These are phyloP conservation scores for Sarocladium kiliense DNA, from an alignment of 2,329 filamentous ascomycete species.

Conservation along the genomic window DNA sequence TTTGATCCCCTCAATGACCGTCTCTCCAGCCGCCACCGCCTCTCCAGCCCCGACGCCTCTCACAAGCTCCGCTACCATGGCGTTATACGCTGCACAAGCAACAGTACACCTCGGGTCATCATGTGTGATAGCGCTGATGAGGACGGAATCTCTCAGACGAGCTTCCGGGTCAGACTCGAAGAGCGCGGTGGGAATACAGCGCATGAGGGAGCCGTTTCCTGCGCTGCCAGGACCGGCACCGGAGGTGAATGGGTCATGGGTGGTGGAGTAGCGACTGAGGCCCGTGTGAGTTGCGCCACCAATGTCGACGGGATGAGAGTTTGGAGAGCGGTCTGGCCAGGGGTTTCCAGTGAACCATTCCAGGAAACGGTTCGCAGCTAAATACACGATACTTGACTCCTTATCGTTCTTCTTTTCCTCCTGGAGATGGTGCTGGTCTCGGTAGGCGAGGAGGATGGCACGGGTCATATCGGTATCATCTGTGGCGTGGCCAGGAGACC, in stretches of 20 bases:
- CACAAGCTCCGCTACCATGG: constrained; percentile 28
- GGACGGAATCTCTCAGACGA: constrained; percentile 20
- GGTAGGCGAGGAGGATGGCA: constrained; percentile 38
- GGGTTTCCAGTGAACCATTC: constrained; percentile 32
- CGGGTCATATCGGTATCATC: constrained; percentile 44
- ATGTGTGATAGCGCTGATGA: constrained; percentile 35
- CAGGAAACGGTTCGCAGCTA: constrained; percentile 33
- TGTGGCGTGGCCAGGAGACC: constrained; percentile 38
- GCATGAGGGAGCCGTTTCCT: constrained; percentile 43
- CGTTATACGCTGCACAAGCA: constrained; percentile 35
- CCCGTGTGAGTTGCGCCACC: constrained; percentile 33
- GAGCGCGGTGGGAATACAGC: constrained; percentile 39
- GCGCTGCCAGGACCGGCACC: constrained; percentile 33
- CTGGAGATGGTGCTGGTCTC: constrained; percentile 14
- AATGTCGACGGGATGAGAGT: constrained; percentile 30
- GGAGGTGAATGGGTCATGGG: constrained; percentile 22
- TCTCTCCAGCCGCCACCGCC: constrained; percentile 24
- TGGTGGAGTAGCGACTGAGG: constrained; percentile 22
- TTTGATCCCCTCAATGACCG: constrained; percentile 11
- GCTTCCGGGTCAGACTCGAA: constrained; percentile 25
- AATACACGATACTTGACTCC: constrained; percentile 22
- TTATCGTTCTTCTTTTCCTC: background rate
- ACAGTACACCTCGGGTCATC: constrained; percentile 29
- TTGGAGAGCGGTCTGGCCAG: constrained; percentile 34
- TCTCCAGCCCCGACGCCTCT: constrained; percentile 15